These are phyloP conservation scores for Annulohypoxylon moriforme DNA, from an alignment of 495 filamentous ascomycete species.

Conservation along the genomic window DNA sequence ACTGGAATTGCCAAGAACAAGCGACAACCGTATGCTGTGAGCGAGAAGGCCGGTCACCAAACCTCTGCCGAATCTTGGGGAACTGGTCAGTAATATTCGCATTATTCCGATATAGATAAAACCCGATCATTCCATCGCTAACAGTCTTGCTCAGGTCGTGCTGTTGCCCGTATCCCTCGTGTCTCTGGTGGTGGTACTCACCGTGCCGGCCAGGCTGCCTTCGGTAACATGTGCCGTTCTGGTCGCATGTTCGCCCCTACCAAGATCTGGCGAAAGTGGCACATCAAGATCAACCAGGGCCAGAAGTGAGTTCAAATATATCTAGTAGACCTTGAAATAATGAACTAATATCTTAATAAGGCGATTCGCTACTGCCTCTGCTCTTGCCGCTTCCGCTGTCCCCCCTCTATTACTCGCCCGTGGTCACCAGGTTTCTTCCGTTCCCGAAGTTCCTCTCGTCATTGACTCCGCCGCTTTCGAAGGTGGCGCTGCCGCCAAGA, in stretches of 20 bases:
- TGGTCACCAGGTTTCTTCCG: conserved; percentile 90
- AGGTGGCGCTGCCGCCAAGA: conserved; percentile 82
- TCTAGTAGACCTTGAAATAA: neutral
- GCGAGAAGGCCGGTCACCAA: conserved; percentile 99
- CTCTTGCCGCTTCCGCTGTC: conserved; percentile 94
- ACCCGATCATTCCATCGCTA: conserved; percentile 40
- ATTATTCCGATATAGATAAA: neutral
- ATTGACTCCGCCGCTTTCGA: conserved; percentile 89
- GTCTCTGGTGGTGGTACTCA: conserved; percentile 99
- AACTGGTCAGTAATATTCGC: conserved; percentile 80
- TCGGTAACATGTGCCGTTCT: conserved; percentile 99
- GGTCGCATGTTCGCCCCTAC: conserved; percentile 99
- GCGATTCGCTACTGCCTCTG: conserved; percentile 97
- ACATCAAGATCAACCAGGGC: conserved; percentile 98
- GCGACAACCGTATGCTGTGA: conserved; percentile 99
- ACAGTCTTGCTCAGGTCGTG: conserved; percentile 75
- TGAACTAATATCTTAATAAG: conserved; percentile 56
- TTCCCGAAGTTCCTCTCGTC: conserved; percentile 97
- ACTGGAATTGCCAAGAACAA: conserved; percentile 99
- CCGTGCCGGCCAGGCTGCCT: conserved; percentile 99
- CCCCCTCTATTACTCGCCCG: conserved; percentile 94
- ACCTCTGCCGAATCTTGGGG: conserved; percentile 99
- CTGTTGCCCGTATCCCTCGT: conserved; percentile 99
- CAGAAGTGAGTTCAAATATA: conserved; percentile 76
- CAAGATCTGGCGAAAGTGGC: conserved; percentile 99